Evolutionary conservation across 2,329 filamentous ascomycete species (phyloP), one percentile per base, ranked within the genome.

Genomic region (Penicillium vulpinum): DNA sequence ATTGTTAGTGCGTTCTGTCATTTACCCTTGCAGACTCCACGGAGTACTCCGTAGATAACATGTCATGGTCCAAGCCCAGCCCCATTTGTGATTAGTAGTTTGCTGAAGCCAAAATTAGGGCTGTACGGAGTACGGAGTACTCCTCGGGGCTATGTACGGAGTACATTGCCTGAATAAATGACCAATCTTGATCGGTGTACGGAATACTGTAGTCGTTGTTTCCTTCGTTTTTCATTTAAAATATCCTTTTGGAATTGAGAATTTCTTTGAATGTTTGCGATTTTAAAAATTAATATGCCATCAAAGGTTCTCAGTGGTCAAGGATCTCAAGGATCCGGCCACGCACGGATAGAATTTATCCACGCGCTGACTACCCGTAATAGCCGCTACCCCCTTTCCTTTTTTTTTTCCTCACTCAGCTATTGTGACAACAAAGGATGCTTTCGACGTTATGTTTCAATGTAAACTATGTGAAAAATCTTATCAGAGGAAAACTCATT

Each of bases 401-500:
- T n/a, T 36, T 31, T 33, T 21, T 33, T 22, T n/a, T 46, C 4
- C 26, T 46, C 4, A 2, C 13, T 39, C 47, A 4, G 15, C 35
- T 26, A 24, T 47, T 36, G 13, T 7, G 18, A 46, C 29, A 44
- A 41, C 39, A 3, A 45, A 21, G 28, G 28, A 13, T 33, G 28
- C 21, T 33, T n/a, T 21, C 22, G 5, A 43, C 38, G 45, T 44
- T 50, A 68, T 70, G 67, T 71, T 71, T 36, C 59, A 57, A 36
- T 72, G 69, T 51, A 47, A 62, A 15, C 57, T 62, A 40, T 72
- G 69, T 48, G 61, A 65, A n/a, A 71, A 68, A n/a, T 41, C 59
- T 10, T 72, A 72, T 16, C 64, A 66, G 18, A 60, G 69, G 31
- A 72, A 68, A 51, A 57, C 65, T 0, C 69, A 72, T 60, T 43